Percentiles rank a stretch among this genome's conserved stretches.
These are phyloP conservation scores for Termitomyces eurrhizus DNA, from an alignment of 768 basidiomycete genomes.

Conservation along the genomic window DNA sequence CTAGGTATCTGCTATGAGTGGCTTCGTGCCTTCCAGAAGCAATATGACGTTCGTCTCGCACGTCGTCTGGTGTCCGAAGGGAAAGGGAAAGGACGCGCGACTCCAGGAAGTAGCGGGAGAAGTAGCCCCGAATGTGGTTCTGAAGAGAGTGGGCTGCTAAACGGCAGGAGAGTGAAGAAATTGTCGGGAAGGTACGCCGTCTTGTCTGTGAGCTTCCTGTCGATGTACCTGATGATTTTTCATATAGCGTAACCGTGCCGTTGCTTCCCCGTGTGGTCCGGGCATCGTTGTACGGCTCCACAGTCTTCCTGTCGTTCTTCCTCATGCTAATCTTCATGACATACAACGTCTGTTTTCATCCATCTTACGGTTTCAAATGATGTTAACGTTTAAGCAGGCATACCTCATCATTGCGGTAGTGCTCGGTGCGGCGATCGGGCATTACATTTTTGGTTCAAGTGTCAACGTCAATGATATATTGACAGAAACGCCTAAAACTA, in stretches of 20 bases:
- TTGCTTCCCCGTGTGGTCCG: conserved; percentile 48
- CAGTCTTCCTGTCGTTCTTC: conserved; percentile 80
- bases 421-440: conserved; percentile 77
- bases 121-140: conserved; percentile 19
- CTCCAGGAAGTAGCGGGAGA: conserved; percentile 22
- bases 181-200: conserved; percentile 39
- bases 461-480: conserved; percentile 63
- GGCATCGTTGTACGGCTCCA: conserved; percentile 68
- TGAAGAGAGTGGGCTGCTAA: conserved; percentile 56
- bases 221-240: not conserved
- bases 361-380: conserved; percentile 7
- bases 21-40: conserved; percentile 58
- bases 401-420: conserved; percentile 85
- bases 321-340: conserved; percentile 98
- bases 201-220: not conserved
- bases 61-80: conserved; percentile 36
- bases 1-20: conserved; percentile 82
- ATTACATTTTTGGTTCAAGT: conserved; percentile 67
- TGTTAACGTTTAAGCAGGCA: conserved; percentile 42
- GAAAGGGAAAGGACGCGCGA: conserved; percentile 40
- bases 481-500: conserved; percentile 49
- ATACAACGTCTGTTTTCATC: conserved; percentile 68
- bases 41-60: conserved; percentile 58
- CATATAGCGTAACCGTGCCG: conserved; percentile 47
- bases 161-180: conserved; percentile 38